Conservation (phyloP, 2,329 filamentous ascomycete genomes). For the Microdochium bolleyi region DNA sequence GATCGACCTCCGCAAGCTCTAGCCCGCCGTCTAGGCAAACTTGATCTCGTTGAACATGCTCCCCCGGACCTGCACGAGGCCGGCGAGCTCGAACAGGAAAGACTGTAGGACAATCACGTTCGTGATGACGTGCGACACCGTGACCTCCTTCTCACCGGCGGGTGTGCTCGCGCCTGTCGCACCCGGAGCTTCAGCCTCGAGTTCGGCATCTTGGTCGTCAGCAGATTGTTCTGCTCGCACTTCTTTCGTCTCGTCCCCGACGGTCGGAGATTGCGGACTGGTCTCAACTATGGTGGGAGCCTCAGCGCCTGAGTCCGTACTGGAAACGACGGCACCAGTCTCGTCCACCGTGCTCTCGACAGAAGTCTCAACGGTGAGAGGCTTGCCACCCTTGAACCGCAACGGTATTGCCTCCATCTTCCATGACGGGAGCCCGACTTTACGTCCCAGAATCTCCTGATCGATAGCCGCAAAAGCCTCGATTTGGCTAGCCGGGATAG, state of each 20-base stretch:
- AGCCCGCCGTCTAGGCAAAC: slow-evolving; percentile 32
- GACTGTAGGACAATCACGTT: slow-evolving; percentile 75
- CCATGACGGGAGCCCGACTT: slow-evolving; percentile 38
- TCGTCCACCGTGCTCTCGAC: slow-evolving; percentile 14
- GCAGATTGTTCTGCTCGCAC: slow-evolving; percentile 5
- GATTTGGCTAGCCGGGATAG: slow-evolving; percentile 35
- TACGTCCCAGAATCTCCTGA: slow-evolving; percentile 50
- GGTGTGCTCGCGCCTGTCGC: slow-evolving; percentile 8
- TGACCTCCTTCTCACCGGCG: slow-evolving; percentile 39
- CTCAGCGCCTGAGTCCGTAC: slow-evolving; percentile 9
- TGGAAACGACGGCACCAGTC: slow-evolving; percentile 6
- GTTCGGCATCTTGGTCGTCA: slow-evolving; percentile 9
- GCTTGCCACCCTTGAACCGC: slow-evolving; percentile 20
- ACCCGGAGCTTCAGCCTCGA: slow-evolving; percentile 17
- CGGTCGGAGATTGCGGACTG: slow-evolving; percentile 7
- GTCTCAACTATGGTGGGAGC: background rate
- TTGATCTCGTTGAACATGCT: slow-evolving; percentile 70
- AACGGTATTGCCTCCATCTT: slow-evolving; percentile 39
- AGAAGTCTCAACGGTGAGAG: slow-evolving; percentile 8
- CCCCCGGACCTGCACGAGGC: slow-evolving; percentile 65
- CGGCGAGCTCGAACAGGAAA: slow-evolving; percentile 70
- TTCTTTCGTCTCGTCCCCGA: slow-evolving; percentile 14
- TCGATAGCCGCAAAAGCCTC: slow-evolving; percentile 58
- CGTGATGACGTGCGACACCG: slow-evolving; percentile 70
- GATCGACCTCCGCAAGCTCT: background rate